Base-by-base conservation (phyloP, 345 rosid genomes). In the Gossypium bickii region DNA sequence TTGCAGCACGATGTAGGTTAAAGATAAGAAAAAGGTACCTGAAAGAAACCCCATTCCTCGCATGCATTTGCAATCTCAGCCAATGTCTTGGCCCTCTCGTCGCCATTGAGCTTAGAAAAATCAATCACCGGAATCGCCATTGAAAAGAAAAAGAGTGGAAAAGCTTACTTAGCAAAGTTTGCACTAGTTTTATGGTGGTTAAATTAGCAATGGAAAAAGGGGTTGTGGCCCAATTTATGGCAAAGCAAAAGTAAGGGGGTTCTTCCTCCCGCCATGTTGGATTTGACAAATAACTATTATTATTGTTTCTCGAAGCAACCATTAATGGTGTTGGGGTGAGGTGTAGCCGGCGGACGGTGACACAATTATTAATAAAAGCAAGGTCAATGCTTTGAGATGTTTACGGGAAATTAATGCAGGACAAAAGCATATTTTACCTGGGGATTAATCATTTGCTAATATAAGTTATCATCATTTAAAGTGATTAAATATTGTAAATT, bases 41-140 rank as follows among this genome's bases (percentile, higher is more conserved):
- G 98, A 44, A 93, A 93, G 79, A 93, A 90, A 7, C 98, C 98
- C 97, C 97, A 93, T 52, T 92, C 94, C 75, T 92, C 89, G 10
- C 97, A 90, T 24, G 89, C 88, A 76, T 77, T 85, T 45, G 97
- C 97, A 45, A 93, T 89, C 78, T 82, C 83, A 74, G 91, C 92
- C 71, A 92, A 75, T 2, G 90, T 85, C 56, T 80, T 80, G 47
- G 88, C 86, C 72, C 92, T 87, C 64, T 89, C 92, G 74, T 84
- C 90, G 8, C 88, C 90, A 56, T 87, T 80, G 82, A 93, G 83
- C 84, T 92, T 86, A 2, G 94, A 89, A 85, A 93, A 93, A 86
- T 93, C 97, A 16, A 92, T 87, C 76, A 93, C 96, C 1, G 97
- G 98, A 88, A 93, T 83, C 27, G 89, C 96, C 98, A 93, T 93